Evolutionary conservation across 1,284 basidiomycete species (phyloP).

Genomic region (Cutaneotrichosporon sp.): DNA sequence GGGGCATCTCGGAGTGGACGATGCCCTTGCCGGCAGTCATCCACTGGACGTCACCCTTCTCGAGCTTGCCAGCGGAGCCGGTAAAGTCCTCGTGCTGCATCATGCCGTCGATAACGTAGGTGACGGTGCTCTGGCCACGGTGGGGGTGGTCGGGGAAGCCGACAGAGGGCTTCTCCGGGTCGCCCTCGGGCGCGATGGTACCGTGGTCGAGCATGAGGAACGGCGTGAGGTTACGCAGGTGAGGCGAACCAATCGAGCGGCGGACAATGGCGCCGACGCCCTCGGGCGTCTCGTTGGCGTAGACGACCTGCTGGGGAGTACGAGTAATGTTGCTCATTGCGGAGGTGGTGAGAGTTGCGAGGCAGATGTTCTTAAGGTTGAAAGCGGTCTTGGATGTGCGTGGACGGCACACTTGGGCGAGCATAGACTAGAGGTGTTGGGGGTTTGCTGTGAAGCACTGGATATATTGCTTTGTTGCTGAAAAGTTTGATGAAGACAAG

Average conservation of each 20-base stretch:
- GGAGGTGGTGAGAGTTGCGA: constrained; percentile 2
- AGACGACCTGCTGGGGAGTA: constrained; percentile 65
- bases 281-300: constrained; percentile 73
- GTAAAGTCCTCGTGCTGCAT: constrained; percentile 82
- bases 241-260: constrained; percentile 74
- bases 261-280: constrained; percentile 85
- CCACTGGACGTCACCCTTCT: constrained; percentile 85
- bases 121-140: constrained; percentile 68
- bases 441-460: neutral
- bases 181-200: constrained; percentile 41
- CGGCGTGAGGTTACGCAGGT: constrained; percentile 74
- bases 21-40: constrained; percentile 72
- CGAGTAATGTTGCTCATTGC: constrained; percentile 47
- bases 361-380: constrained; percentile 6
- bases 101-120: constrained; percentile 65
- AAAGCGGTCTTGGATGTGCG: neutral
- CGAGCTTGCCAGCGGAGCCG: constrained; percentile 73
- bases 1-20: constrained; percentile 84
- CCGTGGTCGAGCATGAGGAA: constrained; percentile 67
- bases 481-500: constrained; percentile 5
- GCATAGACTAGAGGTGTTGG: too few species aligned
- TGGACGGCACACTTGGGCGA: neutral
- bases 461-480: neutral
- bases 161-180: constrained; percentile 33
- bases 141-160: constrained; percentile 72